Evolutionary conservation across 495 filamentous ascomycete species (phyloP), one percentile per base, ranked within the genome.

Genomic region (Aspergillus kassunensis): DNA sequence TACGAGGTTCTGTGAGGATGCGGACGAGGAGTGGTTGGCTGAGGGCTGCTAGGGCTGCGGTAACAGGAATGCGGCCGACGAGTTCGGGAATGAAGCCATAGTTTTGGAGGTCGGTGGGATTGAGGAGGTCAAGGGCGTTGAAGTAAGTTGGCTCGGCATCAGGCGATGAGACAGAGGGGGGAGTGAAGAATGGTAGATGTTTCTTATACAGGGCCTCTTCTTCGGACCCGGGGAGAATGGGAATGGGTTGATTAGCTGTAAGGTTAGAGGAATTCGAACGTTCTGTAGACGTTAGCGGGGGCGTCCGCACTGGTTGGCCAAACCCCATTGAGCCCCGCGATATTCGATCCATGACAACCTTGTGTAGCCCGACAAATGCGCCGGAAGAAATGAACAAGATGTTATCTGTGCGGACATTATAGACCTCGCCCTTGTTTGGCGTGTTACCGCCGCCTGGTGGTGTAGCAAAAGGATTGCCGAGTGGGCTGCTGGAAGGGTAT

Each of bases 321-420:
- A 98, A 98, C 2, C 93, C 93, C 31, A 98, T 93, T 6, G 87
- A 88, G 6, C 90, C 90, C 54, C 88, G 88, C 13, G 89, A 83
- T 49, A 97, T 84, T 21, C 93, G 83, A 41, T 93, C 85, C 52
- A 92, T 80, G 40, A 97, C 83, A 21, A 87, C 78, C 62, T 96
- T 97, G 59, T 96, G 86, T 10, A 98, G 80, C 8, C 93, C 93
- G 21, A 92, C 88, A 61, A 98, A 98, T 9, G 93, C 93, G 13
- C 93, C 93, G 12, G 91, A 91, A 67, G 90, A 96, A 40, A 98
- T 87, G 66, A 98, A 98, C 15, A 98, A 79, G 49, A 98, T 98
- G 57, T 96, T 96, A 51, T 91, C 89, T 0, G 93, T 98, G 56
- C 91, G 87, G 36, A 98, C 82, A 46, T 88, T 95, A 71, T 87